Base-by-base conservation (phyloP, 352 stramenopile genomes). In the Phytophthora colocasiae region DNA sequence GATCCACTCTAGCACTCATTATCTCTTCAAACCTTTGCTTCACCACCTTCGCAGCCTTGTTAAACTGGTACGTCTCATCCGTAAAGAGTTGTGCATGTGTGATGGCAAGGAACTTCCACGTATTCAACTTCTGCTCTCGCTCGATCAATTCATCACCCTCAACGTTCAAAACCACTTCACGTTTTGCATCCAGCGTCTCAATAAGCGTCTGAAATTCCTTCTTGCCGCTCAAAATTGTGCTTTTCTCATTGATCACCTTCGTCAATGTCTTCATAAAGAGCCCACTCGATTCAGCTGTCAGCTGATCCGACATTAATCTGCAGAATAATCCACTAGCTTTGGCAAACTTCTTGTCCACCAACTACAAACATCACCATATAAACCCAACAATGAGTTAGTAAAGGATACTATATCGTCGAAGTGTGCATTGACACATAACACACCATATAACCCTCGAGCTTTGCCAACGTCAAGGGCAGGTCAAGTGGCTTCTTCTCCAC, bases 41-140 rank as follows among this genome's bases (percentile, higher is more conserved):
- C 6, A 92, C 78, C 11, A 71, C 64, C 53, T 93, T 93, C 5
- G 78, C 74, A 12, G 84, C 81, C 45, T 89, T 89, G 26, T 72
- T 83, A 61, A 95, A 95, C 67, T 90, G 64, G 47, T 90, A 95
- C 53, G 86, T 90, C 61, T 95, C 86, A 61, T 95, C 86, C 6
- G 84, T 95, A 58, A 90, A 89, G 9, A 95, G 77, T 52, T 91
- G 77, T 10, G 69, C 63, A 53, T 92, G 82, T 1, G 82, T 89
- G 59, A 92, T 55, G 3, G 72, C 76, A 22, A 88, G 38, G 36
- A 92, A 71, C 57, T 77, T 75, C 86, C 83, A 94, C 36, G 77
- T 52, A 0, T 78, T 71, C 15, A 81, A 43, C 26, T 73, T 62
- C 40, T 11, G 53, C 52, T 75, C 58, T 8, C 46, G 47, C 2